Evolutionary conservation across 1,139 yeast species (phyloP).

Genomic region (Magnusiomyces suaveolens): DNA sequence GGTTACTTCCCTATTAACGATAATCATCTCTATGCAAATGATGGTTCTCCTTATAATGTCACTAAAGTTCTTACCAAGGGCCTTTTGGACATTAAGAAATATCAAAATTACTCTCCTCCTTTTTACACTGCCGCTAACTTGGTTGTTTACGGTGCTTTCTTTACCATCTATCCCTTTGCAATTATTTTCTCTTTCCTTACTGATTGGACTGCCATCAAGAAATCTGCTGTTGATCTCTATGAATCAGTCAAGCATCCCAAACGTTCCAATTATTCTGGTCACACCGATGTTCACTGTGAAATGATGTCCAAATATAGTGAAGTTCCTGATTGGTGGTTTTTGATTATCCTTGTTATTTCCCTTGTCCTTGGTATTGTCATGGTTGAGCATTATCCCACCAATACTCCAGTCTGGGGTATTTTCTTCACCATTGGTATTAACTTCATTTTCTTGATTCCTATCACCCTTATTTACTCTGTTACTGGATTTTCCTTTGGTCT

Average conservation of each 20-base stretch:
- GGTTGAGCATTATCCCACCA: conserved; percentile 38
- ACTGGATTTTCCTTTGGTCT: conserved; percentile 47
- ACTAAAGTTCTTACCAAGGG: conserved; percentile 37
- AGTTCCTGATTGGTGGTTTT: conserved; percentile 57
- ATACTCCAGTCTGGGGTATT: conserved; percentile 45
- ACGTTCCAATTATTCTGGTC: conserved; percentile 25
- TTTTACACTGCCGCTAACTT: conserved; percentile 34
- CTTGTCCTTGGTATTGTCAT: conserved; percentile 45
- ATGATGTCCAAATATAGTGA: conserved; percentile 48
- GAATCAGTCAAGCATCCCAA: conserved; percentile 25
- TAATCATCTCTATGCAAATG: conserved; percentile 41
- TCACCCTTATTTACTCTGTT: conserved; percentile 38
- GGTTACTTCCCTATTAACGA: conserved; percentile 48
- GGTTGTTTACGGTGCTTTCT: conserved; percentile 31
- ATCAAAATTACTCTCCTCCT: conserved; percentile 41
- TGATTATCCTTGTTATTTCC: conserved; percentile 39
- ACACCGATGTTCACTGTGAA: conserved; percentile 16
- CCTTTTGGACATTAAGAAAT: conserved; percentile 27
- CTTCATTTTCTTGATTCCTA: conserved; percentile 46
- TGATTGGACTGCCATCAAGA: conserved; percentile 17
- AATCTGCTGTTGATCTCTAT: conserved; percentile 11
- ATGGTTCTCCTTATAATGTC: conserved; percentile 39
- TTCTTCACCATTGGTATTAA: conserved; percentile 50
- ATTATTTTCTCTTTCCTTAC: conserved; percentile 20
- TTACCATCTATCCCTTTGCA: conserved; percentile 27